Percentiles rank a stretch among this genome's conserved stretches.
These are phyloP conservation scores for Rosellinia necatrix DNA, from an alignment of 2,329 filamentous ascomycete species.

Conservation along the genomic window DNA sequence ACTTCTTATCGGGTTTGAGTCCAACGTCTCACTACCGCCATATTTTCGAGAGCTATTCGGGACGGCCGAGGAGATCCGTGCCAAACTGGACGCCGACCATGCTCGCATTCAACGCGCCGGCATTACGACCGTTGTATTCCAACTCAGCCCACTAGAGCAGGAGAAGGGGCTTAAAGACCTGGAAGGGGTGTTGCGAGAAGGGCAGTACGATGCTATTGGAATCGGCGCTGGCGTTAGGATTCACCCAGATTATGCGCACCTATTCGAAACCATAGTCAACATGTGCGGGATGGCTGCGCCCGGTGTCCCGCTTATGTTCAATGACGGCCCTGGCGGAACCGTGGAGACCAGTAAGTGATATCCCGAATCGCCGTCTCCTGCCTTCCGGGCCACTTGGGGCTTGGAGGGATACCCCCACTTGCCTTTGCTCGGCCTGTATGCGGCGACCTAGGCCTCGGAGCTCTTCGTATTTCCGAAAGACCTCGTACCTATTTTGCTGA, in stretches of 20 bases:
- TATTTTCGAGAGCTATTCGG: slow-evolving; percentile 18
- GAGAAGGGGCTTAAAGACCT: slow-evolving; percentile 16
- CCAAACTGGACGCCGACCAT: slow-evolving; percentile 15
- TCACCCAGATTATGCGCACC: slow-evolving; percentile 16
- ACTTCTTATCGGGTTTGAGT: slow-evolving; percentile 17
- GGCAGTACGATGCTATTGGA: slow-evolving; percentile 27
- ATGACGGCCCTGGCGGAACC: slow-evolving; percentile 22
- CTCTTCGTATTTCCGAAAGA: neutral
- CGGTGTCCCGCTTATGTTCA: slow-evolving; percentile 25
- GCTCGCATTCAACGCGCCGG: slow-evolving; percentile 21
- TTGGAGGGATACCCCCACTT: neutral
- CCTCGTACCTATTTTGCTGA: neutral
- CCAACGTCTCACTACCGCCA: slow-evolving; percentile 9
- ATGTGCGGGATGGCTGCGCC: slow-evolving; percentile 16
- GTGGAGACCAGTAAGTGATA: slow-evolving; percentile 16
- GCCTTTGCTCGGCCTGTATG: neutral
- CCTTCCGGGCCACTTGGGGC: neutral
- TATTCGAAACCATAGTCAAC: slow-evolving; percentile 33
- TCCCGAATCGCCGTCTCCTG: neutral
- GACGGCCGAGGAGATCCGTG: slow-evolving; percentile 17
- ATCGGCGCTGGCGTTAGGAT: slow-evolving; percentile 29
- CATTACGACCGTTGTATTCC: slow-evolving; percentile 10
- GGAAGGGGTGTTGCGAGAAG: slow-evolving; percentile 10
- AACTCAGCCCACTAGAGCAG: slow-evolving; percentile 10
- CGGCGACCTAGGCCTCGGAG: no score